Conservation (phyloP, 73 alveolate species). For the Durusdinium trenchii region DNA sequence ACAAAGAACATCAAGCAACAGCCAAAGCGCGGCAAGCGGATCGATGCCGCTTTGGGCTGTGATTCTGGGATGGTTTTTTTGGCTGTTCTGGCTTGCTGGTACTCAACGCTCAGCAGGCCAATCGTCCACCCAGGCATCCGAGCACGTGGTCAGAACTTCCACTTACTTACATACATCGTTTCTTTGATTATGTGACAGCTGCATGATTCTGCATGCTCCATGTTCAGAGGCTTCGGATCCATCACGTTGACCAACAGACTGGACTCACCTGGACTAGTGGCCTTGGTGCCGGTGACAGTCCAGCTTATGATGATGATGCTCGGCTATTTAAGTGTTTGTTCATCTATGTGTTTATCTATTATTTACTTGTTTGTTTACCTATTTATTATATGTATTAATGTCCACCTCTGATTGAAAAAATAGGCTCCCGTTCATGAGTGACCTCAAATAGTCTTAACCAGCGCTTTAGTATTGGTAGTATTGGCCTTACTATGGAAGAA, state of each 20-base stretch:
- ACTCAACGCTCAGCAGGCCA: constrained; percentile 17
- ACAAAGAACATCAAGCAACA: no score
- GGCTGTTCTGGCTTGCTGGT: constrained; percentile 19
- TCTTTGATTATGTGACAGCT: neutral
- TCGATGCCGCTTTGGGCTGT: neutral
- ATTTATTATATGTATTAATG: neutral
- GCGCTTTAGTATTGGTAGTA: no score
- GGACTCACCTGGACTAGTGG: constrained; percentile 86
- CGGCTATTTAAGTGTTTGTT: neutral
- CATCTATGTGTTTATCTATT: neutral
- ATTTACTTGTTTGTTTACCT: neutral
- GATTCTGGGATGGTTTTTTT: constrained; percentile 33
- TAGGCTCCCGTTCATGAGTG: no score
- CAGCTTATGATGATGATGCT: constrained; percentile 47
- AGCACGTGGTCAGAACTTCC: no score
- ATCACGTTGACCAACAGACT: constrained; percentile 53
- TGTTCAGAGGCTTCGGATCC: constrained; percentile 41
- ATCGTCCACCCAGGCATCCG: constrained; percentile 17
- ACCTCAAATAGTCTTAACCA: no score
- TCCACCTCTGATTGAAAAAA: no score
- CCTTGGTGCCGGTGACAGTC: constrained; percentile 66
- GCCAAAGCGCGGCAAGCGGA: no score
- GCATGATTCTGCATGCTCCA: neutral
- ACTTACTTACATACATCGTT: no score
- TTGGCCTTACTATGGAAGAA: no score